Conservation (phyloP, 306 rosid genomes). For the Trifolium pratense region DNA sequence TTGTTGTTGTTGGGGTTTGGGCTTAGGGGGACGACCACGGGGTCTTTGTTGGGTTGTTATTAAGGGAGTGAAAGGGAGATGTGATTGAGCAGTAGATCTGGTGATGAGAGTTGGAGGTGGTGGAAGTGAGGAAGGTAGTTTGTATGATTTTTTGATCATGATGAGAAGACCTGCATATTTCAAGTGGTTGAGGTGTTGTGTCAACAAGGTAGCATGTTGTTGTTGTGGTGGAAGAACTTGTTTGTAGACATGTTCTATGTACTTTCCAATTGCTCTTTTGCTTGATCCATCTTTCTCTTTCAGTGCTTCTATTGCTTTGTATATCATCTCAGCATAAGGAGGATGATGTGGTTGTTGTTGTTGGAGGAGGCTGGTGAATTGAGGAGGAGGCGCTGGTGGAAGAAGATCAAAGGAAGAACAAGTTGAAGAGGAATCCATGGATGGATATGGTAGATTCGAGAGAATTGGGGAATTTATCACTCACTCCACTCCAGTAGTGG, state of each 20-base stretch:
- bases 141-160: conserved; percentile 71
- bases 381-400: neutral
- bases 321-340: conserved; percentile 77
- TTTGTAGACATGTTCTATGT: conserved; percentile 56
- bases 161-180: conserved; percentile 51
- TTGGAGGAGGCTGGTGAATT: conserved; percentile 7
- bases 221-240: conserved; percentile 56
- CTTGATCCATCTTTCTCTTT: conserved; percentile 77
- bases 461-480: conserved; percentile 8
- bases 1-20: conserved; percentile 1
- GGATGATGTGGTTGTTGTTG: conserved; percentile 43
- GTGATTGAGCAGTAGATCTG: neutral
- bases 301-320: conserved; percentile 57
- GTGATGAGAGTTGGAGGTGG: conserved; percentile 6
- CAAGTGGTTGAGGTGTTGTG: conserved; percentile 64
- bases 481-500: no score
- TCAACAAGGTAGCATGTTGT: conserved; percentile 55
- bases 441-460: conserved; percentile 21
- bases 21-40: conserved; percentile 67
- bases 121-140: conserved; percentile 45
- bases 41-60: conserved; percentile 32
- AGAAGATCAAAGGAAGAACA: conserved; percentile 4
- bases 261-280: conserved; percentile 68
- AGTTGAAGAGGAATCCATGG: conserved; percentile 52
- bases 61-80: neutral